Base-by-base conservation (phyloP, 1,139 yeast species). In the Geotrichum candidum region DNA sequence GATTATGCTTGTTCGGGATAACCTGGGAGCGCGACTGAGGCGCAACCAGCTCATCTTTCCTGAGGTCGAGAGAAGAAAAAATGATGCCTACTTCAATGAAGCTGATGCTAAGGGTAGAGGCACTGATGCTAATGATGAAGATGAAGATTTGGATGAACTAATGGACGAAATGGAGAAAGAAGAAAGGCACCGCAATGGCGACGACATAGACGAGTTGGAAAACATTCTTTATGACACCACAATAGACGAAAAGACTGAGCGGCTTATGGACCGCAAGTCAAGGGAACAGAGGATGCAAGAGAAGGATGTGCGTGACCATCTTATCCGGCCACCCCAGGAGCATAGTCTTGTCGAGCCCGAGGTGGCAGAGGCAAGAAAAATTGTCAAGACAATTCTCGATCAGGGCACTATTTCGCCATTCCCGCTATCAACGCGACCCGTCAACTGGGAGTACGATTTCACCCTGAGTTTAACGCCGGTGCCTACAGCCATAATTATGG, bases 361-460 rank as follows among this genome's bases (percentile, higher is more conserved):
- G 59, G 74, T 84, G 7, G 78, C 79, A 38, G 94, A 88, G 72
- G 87, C 96, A 0, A 80, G 96, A 65, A 87, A 85, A 68, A 74
- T 90, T 7, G 90, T 88, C 25, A 87, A 88, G 68, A 90, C 97
- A 0, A 65, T 94, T 1, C 75, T 94, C 13, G 96, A 90, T 70
- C 99, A 94, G 74, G 96, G 96, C 0, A 88, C 85, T 70, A 73
- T 94, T 59, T 88, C 95, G 54, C 98, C 99, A 22, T 90, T 91
- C 70, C 77, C 84, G 3, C 74, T 79, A 35, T 75, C 79, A 51
- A 76, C 83, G 38, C 82, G 90, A 64, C 87, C 95, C 0, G 78
- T 90, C 0, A 77, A 84, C 50, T 84, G 96, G 77, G 86, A 85
- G 63, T 82, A 82, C 68, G 96, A 90, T 70, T 85, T 85, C 66